A percentile compares a stretch with the other conserved stretches of the same genome.
Evolutionary conservation across 2,329 filamentous ascomycete genomes (phyloP).

Genomic region (Venturiaceae sp.): DNA sequence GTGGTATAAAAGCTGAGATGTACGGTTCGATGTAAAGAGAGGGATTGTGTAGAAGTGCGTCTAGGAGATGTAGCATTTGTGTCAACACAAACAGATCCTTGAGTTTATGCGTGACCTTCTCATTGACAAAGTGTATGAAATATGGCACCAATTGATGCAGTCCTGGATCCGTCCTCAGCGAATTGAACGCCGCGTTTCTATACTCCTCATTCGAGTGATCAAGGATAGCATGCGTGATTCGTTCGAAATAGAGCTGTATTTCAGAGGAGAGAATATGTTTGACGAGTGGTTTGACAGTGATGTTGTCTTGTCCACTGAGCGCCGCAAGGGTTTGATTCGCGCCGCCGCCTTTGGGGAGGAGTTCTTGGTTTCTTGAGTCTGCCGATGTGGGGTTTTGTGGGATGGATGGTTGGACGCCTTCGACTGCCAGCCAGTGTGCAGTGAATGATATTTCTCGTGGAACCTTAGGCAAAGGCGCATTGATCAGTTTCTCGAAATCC

Average conservation of each 20-base stretch:
- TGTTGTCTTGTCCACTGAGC: conserved; percentile 72
- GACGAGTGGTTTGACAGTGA: conserved; percentile 78
- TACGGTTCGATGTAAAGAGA: conserved; percentile 67
- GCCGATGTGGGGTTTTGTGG: conserved; percentile 88
- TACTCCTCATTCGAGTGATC: conserved; percentile 83
- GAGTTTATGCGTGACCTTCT: conserved; percentile 89
- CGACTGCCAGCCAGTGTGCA: conserved; percentile 96
- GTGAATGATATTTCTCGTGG: conserved; percentile 89
- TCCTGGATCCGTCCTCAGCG: conserved; percentile 78
- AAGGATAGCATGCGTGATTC: conserved; percentile 79
- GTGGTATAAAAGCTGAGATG: conserved; percentile 63
- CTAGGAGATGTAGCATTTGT: conserved; percentile 85
- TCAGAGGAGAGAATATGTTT: conserved; percentile 97
- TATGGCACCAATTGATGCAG: conserved; percentile 94
- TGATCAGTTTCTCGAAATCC: conserved; percentile 98
- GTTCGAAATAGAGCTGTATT: conserved; percentile 92
- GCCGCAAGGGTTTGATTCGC: conserved; percentile 79
- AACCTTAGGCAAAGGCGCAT: conserved; percentile 88
- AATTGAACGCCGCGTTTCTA: conserved; percentile 75
- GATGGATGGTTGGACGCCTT: conserved; percentile 93
- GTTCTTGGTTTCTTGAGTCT: conserved; percentile 74
- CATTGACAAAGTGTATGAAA: conserved; percentile 90
- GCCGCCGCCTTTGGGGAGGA: conserved; percentile 81
- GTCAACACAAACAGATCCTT: conserved; percentile 82
- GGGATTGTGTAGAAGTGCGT: conserved; percentile 74